These are phyloP conservation scores for Russula foetens DNA, from an alignment of 768 basidiomycete genomes.

Conservation along the genomic window DNA sequence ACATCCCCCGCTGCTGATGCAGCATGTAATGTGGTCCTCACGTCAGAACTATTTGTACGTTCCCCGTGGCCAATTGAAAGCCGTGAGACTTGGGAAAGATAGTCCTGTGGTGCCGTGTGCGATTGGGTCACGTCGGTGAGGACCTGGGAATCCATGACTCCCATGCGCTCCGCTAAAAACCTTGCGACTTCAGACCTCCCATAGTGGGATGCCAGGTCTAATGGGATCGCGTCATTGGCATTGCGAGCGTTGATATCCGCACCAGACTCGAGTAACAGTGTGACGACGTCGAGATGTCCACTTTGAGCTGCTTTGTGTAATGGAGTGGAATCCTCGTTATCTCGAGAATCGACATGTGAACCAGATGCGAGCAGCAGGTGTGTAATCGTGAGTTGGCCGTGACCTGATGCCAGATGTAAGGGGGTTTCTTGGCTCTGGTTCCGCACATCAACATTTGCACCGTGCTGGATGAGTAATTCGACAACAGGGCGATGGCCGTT, in stretches of 20 bases:
- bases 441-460: too few relatives aligned
- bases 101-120: not conserved
- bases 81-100: not conserved
- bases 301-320: too few relatives aligned
- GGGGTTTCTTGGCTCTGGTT: too few relatives aligned
- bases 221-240: not conserved
- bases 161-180: not conserved
- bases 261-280: not conserved
- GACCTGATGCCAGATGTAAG: too few relatives aligned
- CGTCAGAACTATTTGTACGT: not conserved
- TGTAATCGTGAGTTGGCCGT: too few relatives aligned
- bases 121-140: not conserved
- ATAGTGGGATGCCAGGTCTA: not conserved
- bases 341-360: too few relatives aligned
- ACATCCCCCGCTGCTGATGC: not conserved
- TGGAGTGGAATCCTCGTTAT: too few relatives aligned
- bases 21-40: not conserved
- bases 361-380: too few relatives aligned
- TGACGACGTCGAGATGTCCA: not conserved
- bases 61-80: not conserved
- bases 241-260: not conserved
- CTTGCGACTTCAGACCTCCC: not conserved
- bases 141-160: not conserved
- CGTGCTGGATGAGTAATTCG: too few relatives aligned
- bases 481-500: too few relatives aligned